Base-by-base conservation (phyloP, 1,284 basidiomycete genomes). In the Violaceomyces palustris region DNA sequence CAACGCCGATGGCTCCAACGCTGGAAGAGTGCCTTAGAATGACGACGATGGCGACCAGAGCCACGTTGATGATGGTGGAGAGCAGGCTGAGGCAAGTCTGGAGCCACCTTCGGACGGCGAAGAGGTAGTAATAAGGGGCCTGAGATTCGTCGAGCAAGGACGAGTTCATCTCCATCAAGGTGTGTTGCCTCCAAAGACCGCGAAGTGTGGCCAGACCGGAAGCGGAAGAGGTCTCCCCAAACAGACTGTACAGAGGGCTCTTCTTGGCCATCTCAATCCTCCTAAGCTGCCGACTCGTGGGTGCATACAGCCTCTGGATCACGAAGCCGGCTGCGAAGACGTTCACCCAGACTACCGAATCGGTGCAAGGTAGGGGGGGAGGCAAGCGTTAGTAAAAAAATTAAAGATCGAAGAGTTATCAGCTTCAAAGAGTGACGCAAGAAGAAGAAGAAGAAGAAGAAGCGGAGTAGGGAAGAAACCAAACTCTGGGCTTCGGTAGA, bases 1-100 rank as follows among this genome's bases (percentile, higher is more conserved):
- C 69, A 6, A 74, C 69, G 27, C 74, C 74, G 10, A 74, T 44
- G 18, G 64, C 50, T 25, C 58, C 70, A 5, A 50, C 54, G 12
- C 45, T 31, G 6, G 41, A 45, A 8, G 57, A 52, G 30, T 59
- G 49, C 15, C 61, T 45, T 15, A 64, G 35, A 18, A 55, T 36
- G 10, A 66, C 62, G 7, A 64, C 50, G 27, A 66, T 36, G 37
- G 58, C 19, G 1, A 66, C 55, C 11, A 66, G 49, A 10, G 37
- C 27, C 19, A 57, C 46, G 28, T 64, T 66, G 50, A 54, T 37
- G 23, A 62, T 30, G 15, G 43, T 45, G 10, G 51, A 53, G 21
- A 54, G 31, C 19, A 54, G 15, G n/a, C 59, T 39, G 6, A 64
- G 35, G 42, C 50, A 63, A n/a, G 58, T 64, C 27, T 54, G 51